Percentiles rank a stretch among this genome's conserved stretches.
These are phyloP conservation scores for Benincasa hispida DNA, from an alignment of 306 rosid species.

Conservation along the genomic window DNA sequence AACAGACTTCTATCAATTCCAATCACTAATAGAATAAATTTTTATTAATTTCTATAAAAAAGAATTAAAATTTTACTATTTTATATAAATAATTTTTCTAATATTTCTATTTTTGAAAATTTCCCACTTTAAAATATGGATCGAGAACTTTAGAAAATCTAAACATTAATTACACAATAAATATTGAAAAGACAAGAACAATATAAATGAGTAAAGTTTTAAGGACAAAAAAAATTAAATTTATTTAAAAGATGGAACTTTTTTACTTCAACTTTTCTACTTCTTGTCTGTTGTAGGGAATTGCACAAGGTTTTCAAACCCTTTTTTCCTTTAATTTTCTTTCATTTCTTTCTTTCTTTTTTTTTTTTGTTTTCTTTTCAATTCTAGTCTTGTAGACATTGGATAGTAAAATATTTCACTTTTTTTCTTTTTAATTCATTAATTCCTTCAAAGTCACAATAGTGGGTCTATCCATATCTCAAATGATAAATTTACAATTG, in stretches of 20 bases:
- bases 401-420: neutral
- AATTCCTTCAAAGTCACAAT: neutral
- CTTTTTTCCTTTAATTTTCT: neutral
- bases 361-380: neutral
- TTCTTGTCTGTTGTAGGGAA: neutral
- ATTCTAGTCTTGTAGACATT: neutral
- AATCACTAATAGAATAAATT: too few species aligned
- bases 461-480: neutral
- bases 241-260: neutral
- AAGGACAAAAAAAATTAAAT: neutral
- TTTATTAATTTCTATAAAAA: too few species aligned
- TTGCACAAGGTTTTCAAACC: constrained; percentile 3
- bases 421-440: neutral
- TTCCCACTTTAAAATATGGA: too few species aligned
- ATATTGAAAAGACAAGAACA: neutral
- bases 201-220: neutral
- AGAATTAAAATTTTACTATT: too few species aligned
- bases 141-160: too few species aligned
- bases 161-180: neutral
- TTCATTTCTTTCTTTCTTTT: neutral
- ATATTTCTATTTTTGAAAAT: too few species aligned
- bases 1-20: too few species aligned
- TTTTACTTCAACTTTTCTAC: neutral
- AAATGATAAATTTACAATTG: neutral
- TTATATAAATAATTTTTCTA: too few species aligned